These are phyloP conservation scores for Penicillium pancosmium DNA, from an alignment of 495 filamentous ascomycete genomes.

Conservation along the genomic window DNA sequence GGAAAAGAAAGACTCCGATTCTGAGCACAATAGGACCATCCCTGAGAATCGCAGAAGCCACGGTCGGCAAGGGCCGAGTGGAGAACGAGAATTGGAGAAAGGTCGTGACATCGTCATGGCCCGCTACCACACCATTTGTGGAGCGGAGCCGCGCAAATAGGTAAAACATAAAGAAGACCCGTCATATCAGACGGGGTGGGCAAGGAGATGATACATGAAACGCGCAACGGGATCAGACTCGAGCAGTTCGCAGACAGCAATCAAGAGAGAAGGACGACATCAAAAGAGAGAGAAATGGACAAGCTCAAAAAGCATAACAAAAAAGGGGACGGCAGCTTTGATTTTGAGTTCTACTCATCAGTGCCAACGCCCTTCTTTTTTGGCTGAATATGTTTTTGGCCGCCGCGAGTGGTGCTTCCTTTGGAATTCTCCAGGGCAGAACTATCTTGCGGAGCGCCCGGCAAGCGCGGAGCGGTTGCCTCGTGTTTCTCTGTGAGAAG, in stretches of 20 bases:
- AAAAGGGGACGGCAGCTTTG: constrained; percentile 23
- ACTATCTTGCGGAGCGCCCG: constrained; percentile 34
- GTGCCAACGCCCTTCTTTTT: constrained; percentile 54
- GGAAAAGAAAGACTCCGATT: constrained; percentile 1
- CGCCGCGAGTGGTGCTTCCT: constrained; percentile 21
- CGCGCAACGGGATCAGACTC: constrained; percentile 1
- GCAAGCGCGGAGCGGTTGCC: constrained; percentile 28
- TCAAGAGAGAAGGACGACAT: no score
- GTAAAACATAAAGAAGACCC: neutral
- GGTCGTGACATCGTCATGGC: constrained; percentile 36
- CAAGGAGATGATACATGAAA: constrained; percentile 25
- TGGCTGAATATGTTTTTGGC: constrained; percentile 50
- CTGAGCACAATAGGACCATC: constrained; percentile 21
- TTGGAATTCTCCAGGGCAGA: constrained; percentile 28
- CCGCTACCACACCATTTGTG: neutral
- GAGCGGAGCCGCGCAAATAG: constrained; percentile 2
- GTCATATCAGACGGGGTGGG: neutral
- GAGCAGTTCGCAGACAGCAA: neutral
- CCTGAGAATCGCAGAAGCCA: constrained; percentile 29
- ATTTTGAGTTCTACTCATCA: constrained; percentile 35
- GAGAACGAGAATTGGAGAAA: constrained; percentile 30
- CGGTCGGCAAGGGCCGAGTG: constrained; percentile 20
- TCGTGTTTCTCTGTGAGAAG: constrained; percentile 91
- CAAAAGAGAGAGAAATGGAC: constrained; percentile 3
- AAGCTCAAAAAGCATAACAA: constrained; percentile 15